Conservation (phyloP, 768 basidiomycete species). For the Russula sp. region DNA sequence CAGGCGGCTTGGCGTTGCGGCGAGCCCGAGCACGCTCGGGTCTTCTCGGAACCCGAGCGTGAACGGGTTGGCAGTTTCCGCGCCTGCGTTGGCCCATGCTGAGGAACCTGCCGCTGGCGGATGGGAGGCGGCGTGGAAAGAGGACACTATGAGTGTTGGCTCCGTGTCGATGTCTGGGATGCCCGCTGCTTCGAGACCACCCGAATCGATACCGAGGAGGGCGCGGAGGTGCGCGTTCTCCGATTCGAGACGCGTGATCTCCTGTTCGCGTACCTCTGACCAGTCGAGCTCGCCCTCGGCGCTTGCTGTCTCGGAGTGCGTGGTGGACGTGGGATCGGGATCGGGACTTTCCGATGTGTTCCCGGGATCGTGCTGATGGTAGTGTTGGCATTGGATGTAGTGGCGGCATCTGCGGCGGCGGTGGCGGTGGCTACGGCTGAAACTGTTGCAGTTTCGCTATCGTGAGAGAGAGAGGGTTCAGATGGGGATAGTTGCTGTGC, state of each 20-base stretch:
- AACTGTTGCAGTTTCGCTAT: neutral
- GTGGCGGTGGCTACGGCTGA: conserved; percentile 16
- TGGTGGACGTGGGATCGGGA: neutral
- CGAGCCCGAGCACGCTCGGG: conserved; percentile 29
- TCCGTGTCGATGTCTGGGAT: conserved; percentile 50
- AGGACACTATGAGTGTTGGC: conserved; percentile 36
- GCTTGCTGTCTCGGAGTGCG: conserved; percentile 4
- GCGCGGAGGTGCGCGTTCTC: conserved; percentile 81
- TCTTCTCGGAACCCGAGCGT: conserved; percentile 27
- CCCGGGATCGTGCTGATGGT: neutral
- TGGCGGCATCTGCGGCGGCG: conserved; percentile 15
- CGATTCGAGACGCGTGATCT: conserved; percentile 74
- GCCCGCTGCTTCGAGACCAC: conserved; percentile 45
- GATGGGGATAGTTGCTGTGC: neutral
- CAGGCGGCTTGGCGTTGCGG: conserved; percentile 37
- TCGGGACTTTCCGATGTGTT: neutral
- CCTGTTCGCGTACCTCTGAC: conserved; percentile 82
- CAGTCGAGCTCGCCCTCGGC: conserved; percentile 60
- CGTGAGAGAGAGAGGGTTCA: conserved; percentile 8
- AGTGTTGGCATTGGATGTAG: neutral
- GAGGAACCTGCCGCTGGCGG: conserved; percentile 26
- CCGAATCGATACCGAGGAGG: conserved; percentile 70
- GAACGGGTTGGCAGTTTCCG: conserved; percentile 35
- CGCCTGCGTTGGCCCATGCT: conserved; percentile 28
- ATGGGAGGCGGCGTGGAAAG: conserved; percentile 6